phyloP scores from a whole-genome alignment of 495 filamentous ascomycete species.

The Trichoderma orchidacearum region DNA sequence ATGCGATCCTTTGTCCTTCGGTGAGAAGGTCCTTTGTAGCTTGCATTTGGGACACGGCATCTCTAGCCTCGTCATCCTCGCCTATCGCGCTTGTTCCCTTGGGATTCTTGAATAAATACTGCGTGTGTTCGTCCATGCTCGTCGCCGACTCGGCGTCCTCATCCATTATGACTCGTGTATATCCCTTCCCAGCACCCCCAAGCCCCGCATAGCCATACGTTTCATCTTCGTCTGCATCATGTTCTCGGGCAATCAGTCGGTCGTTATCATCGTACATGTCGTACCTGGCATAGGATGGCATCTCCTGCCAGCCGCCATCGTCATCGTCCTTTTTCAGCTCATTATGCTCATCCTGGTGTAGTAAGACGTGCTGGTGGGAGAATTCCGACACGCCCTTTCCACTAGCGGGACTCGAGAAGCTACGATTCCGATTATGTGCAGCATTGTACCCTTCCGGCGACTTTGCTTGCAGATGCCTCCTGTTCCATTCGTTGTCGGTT shows the following conservation, averaged over 20 bases:
- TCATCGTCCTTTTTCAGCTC: conserved; percentile 26
- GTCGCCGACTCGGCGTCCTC: conserved; percentile 89
- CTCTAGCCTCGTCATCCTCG: conserved; percentile 65
- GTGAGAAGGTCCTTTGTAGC: conserved; percentile 93
- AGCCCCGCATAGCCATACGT: conserved; percentile 58
- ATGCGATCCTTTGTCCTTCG: conserved; percentile 90
- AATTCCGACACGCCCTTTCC: conserved; percentile 54
- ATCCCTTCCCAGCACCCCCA: conserved; percentile 85
- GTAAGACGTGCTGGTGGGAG: conserved; percentile 75
- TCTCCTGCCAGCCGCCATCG: conserved; percentile 70
- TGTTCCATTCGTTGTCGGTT: background rate
- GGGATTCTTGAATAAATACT: conserved; percentile 75
- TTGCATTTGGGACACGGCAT: conserved; percentile 79
- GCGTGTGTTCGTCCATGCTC: conserved; percentile 94
- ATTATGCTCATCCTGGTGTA: conserved; percentile 26
- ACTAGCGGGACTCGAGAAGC: background rate
- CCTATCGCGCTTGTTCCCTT: conserved; percentile 40
- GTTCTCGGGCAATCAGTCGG: conserved; percentile 68
- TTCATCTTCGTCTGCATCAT: conserved; percentile 55
- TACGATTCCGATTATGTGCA: background rate
- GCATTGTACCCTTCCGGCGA: background rate
- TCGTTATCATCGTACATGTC: conserved; percentile 95
- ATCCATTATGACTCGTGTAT: conserved; percentile 83
- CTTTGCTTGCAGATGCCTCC: background rate
- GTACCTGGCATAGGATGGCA: conserved; percentile 84